Conservation (phyloP, 2,329 filamentous ascomycete genomes). For the Fusarium chlamydosporum region DNA sequence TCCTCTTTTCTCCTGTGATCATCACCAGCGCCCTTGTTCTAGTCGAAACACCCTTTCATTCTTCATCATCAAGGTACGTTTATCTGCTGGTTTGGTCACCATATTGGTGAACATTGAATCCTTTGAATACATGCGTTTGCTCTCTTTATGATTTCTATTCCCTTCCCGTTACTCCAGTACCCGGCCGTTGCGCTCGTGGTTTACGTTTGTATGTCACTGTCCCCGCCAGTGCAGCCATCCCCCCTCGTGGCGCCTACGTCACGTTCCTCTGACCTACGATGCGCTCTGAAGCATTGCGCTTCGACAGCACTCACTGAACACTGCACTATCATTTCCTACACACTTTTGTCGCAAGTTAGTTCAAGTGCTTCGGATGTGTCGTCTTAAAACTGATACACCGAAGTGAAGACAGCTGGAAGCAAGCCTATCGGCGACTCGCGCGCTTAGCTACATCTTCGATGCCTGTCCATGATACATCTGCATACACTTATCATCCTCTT, state of each 20-base stretch:
- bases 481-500: background rate
- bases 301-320: slow-evolving; percentile 10
- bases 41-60: slow-evolving; percentile 11
- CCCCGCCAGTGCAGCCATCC: slow-evolving; percentile 33
- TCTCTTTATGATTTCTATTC: background rate
- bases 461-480: slow-evolving; percentile 22
- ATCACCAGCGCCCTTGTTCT: slow-evolving; percentile 2
- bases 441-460: slow-evolving; percentile 43
- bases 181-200: slow-evolving; percentile 13
- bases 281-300: slow-evolving; percentile 29
- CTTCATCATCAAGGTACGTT: slow-evolving; percentile 38
- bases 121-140: slow-evolving; percentile 4
- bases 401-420: slow-evolving; percentile 27
- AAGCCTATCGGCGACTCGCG: slow-evolving; percentile 27
- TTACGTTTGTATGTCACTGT: slow-evolving; percentile 19
- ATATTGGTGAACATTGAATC: slow-evolving; percentile 14
- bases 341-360: slow-evolving; percentile 1
- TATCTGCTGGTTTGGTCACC: slow-evolving; percentile 11
- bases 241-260: slow-evolving; percentile 46
- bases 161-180: background rate
- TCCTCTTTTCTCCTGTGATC: slow-evolving; percentile 1
- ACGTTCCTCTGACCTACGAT: slow-evolving; percentile 42
- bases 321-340: slow-evolving; percentile 12
- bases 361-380: slow-evolving; percentile 1
- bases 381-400: slow-evolving; percentile 6